Percentiles rank a stretch among this genome's conserved stretches.
Evolutionary conservation across 2,329 filamentous ascomycete genomes (phyloP).

Genomic region (Pezicula carpinea): DNA sequence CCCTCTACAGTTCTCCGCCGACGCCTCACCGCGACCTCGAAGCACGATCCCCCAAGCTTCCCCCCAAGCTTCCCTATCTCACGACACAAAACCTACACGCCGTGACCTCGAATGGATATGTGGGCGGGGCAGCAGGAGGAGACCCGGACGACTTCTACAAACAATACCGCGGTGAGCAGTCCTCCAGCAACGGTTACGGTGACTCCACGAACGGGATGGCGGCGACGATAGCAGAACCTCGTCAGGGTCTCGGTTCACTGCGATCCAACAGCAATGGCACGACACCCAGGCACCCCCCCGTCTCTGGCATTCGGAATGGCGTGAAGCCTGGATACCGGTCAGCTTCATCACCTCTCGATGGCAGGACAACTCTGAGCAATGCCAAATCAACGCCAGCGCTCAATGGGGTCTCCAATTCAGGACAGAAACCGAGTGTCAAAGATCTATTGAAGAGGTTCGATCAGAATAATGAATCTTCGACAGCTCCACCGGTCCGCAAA

Average conservation of each 20-base stretch:
- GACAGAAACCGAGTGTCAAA: slow-evolving; percentile 64
- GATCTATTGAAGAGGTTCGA: slow-evolving; percentile 79
- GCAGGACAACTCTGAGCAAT: slow-evolving; percentile 25
- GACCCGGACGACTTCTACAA: slow-evolving; percentile 46
- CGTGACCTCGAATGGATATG: slow-evolving; percentile 20
- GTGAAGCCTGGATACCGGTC: slow-evolving; percentile 44
- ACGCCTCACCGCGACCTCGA: slow-evolving; percentile 17
- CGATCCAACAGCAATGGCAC: slow-evolving; percentile 48
- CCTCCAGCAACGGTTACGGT: slow-evolving; percentile 15
- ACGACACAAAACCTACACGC: slow-evolving; percentile 23
- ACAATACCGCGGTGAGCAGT: slow-evolving; percentile 34
- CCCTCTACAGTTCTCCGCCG: slow-evolving; percentile 17
- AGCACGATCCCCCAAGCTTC: slow-evolving; percentile 14
- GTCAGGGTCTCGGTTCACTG: slow-evolving; percentile 35
- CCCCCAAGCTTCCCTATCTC: slow-evolving; percentile 23
- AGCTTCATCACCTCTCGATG: slow-evolving; percentile 48
- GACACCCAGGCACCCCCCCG: slow-evolving; percentile 42
- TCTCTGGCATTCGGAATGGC: slow-evolving; percentile 34
- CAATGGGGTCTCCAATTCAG: slow-evolving; percentile 18
- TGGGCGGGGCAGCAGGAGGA: slow-evolving; percentile 13
- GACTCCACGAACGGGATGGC: slow-evolving; percentile 21
- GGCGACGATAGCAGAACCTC: slow-evolving; percentile 32
- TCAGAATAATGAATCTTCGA: slow-evolving; percentile 43
- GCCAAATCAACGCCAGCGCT: slow-evolving; percentile 19
- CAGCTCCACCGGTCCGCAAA: slow-evolving; percentile 31